Evolutionary conservation across 1,284 basidiomycete species (phyloP), one percentile per base, ranked within the genome.

Genomic region (Austroboletus niveus): DNA sequence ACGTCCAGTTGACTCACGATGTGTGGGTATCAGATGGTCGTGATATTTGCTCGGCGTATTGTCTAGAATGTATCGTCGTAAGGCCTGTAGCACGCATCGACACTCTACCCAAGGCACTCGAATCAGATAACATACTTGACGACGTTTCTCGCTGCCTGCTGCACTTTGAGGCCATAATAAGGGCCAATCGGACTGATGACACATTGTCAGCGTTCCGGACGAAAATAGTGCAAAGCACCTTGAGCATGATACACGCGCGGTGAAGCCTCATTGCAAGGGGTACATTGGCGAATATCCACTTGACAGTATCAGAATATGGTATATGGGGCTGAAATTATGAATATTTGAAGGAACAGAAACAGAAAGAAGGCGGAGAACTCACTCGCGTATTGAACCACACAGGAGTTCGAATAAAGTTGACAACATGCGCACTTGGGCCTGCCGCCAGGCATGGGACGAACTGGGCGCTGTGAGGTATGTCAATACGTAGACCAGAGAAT

Each of bases 211-310:
- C 17, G 17, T 17, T 17, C 17, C 17, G 17, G 17, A 14, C 9
- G 11, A 24, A 44, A 43, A 29, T 42, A 41, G 6, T 17, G 9
- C 4, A 22, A 4, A 11, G 9, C n/a, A 63, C 66, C 49, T 54
- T 49, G 44, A 56, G 48, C 42, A 69, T 60, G 47, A 73, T 62
- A 38, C 41, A 56, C 48, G 57, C 65, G 4, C 75, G 69, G 45
- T 74, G 62, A 6, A 70, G 43, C 11, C 60, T 60, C 51, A 65
- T 63, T 8, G 57, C 60, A n/a, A 70, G 52, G 5, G 74, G 75
- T 20, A 77, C 51, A 39, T 69, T 61, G 7, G 65, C 57, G 48
- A 77, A 76, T 3, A 64, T 51, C 66, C 69, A 72, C 49, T 65
- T 64, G 11, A 57, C 50, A 7, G 42, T 43, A 34, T 55, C 42